A percentile compares a stretch with the other conserved stretches of the same genome.
Conservation (phyloP, 768 basidiomycete species). For the Trametes cingulata region DNA sequence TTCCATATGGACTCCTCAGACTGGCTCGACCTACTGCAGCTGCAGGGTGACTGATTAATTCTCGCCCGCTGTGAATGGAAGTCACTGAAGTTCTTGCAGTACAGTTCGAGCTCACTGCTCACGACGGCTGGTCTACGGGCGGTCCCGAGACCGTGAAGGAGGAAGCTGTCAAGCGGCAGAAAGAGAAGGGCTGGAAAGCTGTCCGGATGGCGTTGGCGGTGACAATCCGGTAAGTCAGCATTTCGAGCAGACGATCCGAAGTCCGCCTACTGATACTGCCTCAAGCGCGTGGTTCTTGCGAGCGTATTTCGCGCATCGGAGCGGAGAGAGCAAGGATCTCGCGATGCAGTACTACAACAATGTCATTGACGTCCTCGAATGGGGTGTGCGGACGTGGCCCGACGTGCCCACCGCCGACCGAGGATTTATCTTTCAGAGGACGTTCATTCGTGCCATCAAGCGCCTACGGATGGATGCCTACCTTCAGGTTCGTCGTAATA, state of each 20-base stretch:
- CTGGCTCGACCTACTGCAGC: slow-evolving; percentile 39
- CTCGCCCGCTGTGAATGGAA: not conserved
- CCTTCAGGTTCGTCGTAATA: not conserved
- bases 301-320: slow-evolving; percentile 10
- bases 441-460: slow-evolving; percentile 16
- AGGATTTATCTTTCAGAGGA: slow-evolving; percentile 16
- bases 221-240: slow-evolving; percentile 16
- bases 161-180: slow-evolving; percentile 32
- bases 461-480: slow-evolving; percentile 18
- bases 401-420: slow-evolving; percentile 12
- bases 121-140: slow-evolving; percentile 37
- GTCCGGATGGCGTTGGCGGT: slow-evolving; percentile 29
- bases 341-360: slow-evolving; percentile 16
- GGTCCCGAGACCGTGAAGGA: slow-evolving; percentile 36
- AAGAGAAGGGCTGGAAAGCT: slow-evolving; percentile 26
- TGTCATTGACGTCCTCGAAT: slow-evolving; percentile 22
- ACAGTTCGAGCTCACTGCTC: slow-evolving; percentile 31
- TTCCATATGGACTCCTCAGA: slow-evolving; percentile 38
- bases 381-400: slow-evolving; percentile 18
- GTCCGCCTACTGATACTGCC: not conserved
- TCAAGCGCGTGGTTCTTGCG: slow-evolving; percentile 18
- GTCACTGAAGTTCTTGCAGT: slow-evolving; percentile 27
- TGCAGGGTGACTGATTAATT: slow-evolving; percentile 34
- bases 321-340: not conserved
- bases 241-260: not conserved